Percentiles rank a stretch among this genome's conserved stretches.
These are phyloP conservation scores for Allium cepa DNA, from an alignment of 106 monocot genomes.

Conservation along the genomic window DNA sequence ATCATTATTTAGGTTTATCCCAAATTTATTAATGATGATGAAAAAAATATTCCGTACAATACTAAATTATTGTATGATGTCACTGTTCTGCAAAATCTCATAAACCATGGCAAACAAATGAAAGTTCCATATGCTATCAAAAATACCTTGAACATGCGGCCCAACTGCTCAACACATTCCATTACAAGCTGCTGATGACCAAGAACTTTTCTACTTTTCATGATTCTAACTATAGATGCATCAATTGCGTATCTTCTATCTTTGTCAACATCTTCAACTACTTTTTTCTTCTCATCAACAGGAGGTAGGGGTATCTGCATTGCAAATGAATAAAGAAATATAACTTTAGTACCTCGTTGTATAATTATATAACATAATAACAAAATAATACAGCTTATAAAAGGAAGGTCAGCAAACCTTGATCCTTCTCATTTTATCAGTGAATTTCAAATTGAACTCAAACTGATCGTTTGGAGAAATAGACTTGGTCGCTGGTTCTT, in stretches of 20 bases:
- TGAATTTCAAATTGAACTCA: constrained; percentile 89
- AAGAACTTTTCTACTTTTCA: constrained; percentile 61
- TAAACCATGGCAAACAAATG: no score
- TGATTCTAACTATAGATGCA: constrained; percentile 62
- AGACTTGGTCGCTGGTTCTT: constrained; percentile 69
- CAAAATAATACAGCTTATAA: neutral
- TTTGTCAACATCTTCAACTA: constrained; percentile 72
- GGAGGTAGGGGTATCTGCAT: constrained; percentile 56
- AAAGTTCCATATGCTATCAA: no score
- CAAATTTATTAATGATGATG: no score
- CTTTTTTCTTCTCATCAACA: constrained; percentile 72
- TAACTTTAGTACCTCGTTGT: neutral
- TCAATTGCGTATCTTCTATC: constrained; percentile 64
- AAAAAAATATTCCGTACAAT: no score
- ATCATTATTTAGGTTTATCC: no score
- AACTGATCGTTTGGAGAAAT: constrained; percentile 68
- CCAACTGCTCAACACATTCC: constrained; percentile 71
- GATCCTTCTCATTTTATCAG: constrained; percentile 79
- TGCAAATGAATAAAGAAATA: neutral
- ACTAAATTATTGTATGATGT: no score
- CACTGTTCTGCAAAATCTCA: no score
- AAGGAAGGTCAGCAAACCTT: constrained; percentile 42
- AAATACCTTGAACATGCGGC: constrained; percentile 63
- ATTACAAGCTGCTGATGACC: constrained; percentile 53
- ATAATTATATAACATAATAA: neutral